These are phyloP conservation scores for Myotisia sp. DNA, from an alignment of 2,329 filamentous ascomycete species.

Conservation along the genomic window DNA sequence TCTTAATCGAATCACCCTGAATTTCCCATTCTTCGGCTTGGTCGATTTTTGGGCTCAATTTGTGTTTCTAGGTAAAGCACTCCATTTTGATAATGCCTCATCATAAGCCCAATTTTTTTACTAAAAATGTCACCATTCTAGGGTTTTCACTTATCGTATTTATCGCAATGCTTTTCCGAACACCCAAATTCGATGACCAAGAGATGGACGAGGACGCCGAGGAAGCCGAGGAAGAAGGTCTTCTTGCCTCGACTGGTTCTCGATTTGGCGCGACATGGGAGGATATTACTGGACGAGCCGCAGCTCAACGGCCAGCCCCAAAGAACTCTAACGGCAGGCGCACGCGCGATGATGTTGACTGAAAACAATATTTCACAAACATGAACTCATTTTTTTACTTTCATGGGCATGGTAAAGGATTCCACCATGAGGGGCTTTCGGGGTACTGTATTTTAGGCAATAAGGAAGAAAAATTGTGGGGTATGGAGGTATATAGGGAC, in stretches of 20 bases:
- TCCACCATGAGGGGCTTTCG: too few species aligned
- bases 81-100: background rate
- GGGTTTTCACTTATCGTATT: conserved; percentile 69
- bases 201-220: conserved; percentile 80
- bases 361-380: too few species aligned
- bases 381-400: too few species aligned
- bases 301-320: conserved; percentile 3
- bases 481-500: background rate
- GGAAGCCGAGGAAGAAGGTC: conserved; percentile 81
- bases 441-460: too few species aligned
- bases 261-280: conserved; percentile 79
- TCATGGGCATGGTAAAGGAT: too few species aligned
- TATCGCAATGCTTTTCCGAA: conserved; percentile 61
- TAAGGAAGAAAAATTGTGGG: background rate
- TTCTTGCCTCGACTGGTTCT: conserved; percentile 68
- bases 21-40: conserved; percentile 87
- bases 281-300: conserved; percentile 55
- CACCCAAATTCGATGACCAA: conserved; percentile 60
- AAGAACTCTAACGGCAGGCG: conserved; percentile 7
- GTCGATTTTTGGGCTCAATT: conserved; percentile 97
- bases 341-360: conserved; percentile 4
- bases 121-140: conserved; percentile 10
- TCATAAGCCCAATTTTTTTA: background rate
- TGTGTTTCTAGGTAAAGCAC: conserved; percentile 52
- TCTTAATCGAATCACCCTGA: conserved; percentile 79